Base-by-base conservation (phyloP, 2,329 filamentous ascomycete species). In the Fusarium albidum region DNA sequence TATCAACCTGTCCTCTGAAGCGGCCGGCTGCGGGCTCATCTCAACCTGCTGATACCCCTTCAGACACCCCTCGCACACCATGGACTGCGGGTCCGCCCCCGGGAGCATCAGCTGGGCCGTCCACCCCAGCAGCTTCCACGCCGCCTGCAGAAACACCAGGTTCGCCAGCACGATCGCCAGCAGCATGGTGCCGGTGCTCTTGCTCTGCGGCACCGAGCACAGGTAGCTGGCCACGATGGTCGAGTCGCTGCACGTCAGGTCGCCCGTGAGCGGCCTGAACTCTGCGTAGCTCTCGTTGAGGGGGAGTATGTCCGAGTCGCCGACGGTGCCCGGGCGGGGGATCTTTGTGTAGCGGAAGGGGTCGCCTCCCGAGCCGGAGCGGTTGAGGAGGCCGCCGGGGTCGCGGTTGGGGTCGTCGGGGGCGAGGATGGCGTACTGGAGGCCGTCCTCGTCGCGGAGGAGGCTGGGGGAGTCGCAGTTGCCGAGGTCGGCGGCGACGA, bases 131-230 rank as follows among this genome's bases (percentile, higher is more conserved):
- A 60, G 15, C 11, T 10, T 55, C 57, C 57, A 60, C 3, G 55
- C 37, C 5, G 55, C 57, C 31, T 59, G 55, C 9, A 60, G n/a
- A 13, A 60, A 60, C 12, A 60, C 57, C 2, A 59, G 17, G 9
- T 60, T 35, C 11, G 55, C 57, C 1, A 60, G 43, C 3, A 59
- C 9, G 3, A 60, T 60, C 0, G 57, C 57, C 1, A 56, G 9
- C 0, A 60, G 31, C 57, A 60, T 60, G 1, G 57, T 37, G 1
- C 55, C 52, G 0, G 37, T 45, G 5, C 48, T 60, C 13, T 60
- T 60, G 15, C 41, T 47, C 26, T 50, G 27, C 2, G 57, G 57
- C 6, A 59, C 46, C 11, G 52, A 56, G 3, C 57, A 60, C 5
- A 60, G 38, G 37, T 59, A 60, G 14, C 59, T 55, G 4, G 45